phyloP scores from a whole-genome alignment of 805 yeast genomes.

The Gaillardinia entomophila region DNA sequence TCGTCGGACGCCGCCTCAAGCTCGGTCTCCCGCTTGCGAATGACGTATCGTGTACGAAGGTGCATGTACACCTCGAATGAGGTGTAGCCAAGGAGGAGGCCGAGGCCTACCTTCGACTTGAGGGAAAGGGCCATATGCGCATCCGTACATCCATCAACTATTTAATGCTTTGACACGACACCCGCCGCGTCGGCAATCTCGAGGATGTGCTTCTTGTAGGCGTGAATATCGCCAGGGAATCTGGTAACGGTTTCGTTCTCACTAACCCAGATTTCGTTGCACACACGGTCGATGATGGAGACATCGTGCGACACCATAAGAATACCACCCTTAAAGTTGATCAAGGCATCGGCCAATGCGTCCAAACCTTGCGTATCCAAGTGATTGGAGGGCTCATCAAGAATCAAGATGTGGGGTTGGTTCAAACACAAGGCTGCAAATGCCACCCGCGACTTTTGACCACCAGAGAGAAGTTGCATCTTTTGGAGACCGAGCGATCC shows the following conservation, averaged over 20 bases:
- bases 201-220: slow-evolving; percentile 83
- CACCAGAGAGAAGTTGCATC: slow-evolving; percentile 88
- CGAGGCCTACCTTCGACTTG: slow-evolving; percentile 36
- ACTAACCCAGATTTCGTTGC: slow-evolving; percentile 94
- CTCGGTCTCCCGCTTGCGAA: slow-evolving; percentile 37
- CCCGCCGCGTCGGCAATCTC: slow-evolving; percentile 75
- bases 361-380: slow-evolving; percentile 97
- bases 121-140: slow-evolving; percentile 12
- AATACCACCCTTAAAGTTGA: slow-evolving; percentile 88
- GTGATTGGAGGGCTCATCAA: slow-evolving; percentile 98
- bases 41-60: slow-evolving; percentile 47
- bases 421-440: slow-evolving; percentile 90
- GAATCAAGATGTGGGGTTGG: slow-evolving; percentile 84
- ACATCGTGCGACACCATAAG: slow-evolving; percentile 98
- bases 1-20: not conserved
- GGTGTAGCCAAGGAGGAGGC: slow-evolving; percentile 49
- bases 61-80: slow-evolving; percentile 62
- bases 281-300: slow-evolving; percentile 77
- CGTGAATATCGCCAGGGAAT: slow-evolving; percentile 79
- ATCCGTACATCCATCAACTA: not conserved
- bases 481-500: slow-evolving; percentile 91
- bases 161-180: slow-evolving; percentile 79
- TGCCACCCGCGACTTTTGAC: slow-evolving; percentile 97
- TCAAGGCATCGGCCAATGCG: slow-evolving; percentile 86
- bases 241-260: slow-evolving; percentile 76